These are phyloP conservation scores for Lactifluus rugatus DNA, from an alignment of 768 basidiomycete species.

Conservation along the genomic window DNA sequence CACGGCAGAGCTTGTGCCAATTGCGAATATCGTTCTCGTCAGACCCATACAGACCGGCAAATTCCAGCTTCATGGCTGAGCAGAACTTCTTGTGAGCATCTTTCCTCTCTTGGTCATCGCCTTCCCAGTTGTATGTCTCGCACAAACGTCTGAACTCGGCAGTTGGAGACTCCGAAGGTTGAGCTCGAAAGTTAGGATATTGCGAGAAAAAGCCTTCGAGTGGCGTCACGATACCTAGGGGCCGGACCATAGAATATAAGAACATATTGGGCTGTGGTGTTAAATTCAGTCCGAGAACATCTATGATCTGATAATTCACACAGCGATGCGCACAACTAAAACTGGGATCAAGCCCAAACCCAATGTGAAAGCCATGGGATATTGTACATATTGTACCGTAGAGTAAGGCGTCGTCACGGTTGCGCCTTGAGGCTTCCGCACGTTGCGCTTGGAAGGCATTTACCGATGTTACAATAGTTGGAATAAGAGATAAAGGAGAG, in stretches of 20 bases:
- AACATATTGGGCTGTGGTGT: background rate
- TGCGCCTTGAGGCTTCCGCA: background rate
- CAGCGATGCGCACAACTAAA: background rate
- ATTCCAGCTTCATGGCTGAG: conserved; percentile 14
- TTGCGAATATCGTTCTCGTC: conserved; percentile 12
- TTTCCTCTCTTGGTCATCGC: background rate
- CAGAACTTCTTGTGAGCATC: background rate
- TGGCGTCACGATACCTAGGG: background rate
- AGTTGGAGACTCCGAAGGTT: conserved; percentile 3
- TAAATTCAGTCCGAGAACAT: background rate
- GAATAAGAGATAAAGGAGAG: background rate
- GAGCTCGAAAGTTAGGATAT: conserved; percentile 11
- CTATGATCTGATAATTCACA: background rate
- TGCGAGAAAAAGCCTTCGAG: conserved; percentile 17
- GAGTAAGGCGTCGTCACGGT: background rate
- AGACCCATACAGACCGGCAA: conserved; percentile 19
- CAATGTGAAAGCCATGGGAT: too few species aligned
- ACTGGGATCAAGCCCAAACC: background rate
- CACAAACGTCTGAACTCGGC: conserved; percentile 14
- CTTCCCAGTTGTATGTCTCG: background rate
- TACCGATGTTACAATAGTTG: background rate
- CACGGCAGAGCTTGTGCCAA: conserved; percentile 17
- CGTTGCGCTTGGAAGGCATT: background rate
- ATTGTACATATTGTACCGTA: background rate
- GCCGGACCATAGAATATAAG: background rate